A percentile compares a stretch with the other conserved stretches of the same genome.
Evolutionary conservation across 208 protist genomes (phyloP).

Genomic region (Acanthamoeba healyi): DNA sequence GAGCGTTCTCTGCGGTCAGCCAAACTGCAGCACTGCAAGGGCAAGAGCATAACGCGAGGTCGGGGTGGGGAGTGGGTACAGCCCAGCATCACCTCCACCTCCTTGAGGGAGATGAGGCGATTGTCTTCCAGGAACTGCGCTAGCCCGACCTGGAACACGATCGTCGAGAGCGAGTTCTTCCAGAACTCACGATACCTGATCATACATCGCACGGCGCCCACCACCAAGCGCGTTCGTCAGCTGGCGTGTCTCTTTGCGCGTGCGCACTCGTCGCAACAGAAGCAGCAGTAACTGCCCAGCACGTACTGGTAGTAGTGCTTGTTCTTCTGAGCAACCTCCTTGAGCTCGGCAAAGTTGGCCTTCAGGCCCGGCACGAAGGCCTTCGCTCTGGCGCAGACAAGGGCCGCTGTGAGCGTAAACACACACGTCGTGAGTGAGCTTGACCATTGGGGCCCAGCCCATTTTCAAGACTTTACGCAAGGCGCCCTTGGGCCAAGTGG

Average conservation of each 20-base stretch:
- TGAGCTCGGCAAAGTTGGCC: conserved; percentile 55
- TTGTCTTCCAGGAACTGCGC: conserved; percentile 23
- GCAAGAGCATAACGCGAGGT: neutral
- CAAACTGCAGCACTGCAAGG: neutral
- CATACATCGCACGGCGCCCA: neutral
- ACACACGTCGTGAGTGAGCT: neutral
- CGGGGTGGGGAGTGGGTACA: neutral
- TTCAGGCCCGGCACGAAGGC: conserved; percentile 47
- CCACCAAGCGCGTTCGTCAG: neutral
- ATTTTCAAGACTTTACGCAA: neutral
- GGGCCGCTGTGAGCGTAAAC: neutral
- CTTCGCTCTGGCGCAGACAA: neutral
- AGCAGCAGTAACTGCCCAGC: too few species aligned
- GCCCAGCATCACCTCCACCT: conserved; percentile 64
- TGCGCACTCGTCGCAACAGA: too few species aligned
- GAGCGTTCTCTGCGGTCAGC: neutral
- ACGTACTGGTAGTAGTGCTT: conserved; percentile 65
- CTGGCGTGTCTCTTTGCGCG: neutral
- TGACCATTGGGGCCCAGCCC: neutral
- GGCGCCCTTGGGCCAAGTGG: too few species aligned
- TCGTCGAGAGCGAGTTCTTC: conserved; percentile 35
- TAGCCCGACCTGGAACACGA: conserved; percentile 48
- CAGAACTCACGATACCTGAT: conserved; percentile 67
- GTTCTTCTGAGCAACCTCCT: conserved; percentile 14
- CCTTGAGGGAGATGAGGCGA: conserved; percentile 62